A percentile compares a stretch with the other conserved stretches of the same genome.
phyloP scores from a whole-genome alignment of 345 rosid genomes.

The Dipteronia dyeriana region DNA sequence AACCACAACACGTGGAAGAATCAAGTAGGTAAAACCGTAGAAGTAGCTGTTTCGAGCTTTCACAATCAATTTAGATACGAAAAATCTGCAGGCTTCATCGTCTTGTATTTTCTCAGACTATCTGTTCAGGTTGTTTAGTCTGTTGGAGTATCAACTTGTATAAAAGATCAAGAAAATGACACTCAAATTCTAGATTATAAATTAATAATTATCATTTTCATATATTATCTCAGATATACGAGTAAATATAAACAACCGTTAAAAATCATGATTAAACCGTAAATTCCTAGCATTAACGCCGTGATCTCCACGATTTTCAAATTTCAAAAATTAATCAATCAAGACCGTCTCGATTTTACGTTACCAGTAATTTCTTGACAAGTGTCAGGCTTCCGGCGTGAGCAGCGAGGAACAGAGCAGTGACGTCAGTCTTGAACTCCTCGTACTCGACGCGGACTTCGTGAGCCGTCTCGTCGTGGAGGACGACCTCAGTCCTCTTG shows the following conservation, averaged over 20 bases:
- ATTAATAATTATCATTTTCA: not conserved
- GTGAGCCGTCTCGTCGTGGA: constrained; percentile 46
- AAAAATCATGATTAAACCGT: constrained; percentile 7
- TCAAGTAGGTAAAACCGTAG: not conserved
- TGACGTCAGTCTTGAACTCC: constrained; percentile 69
- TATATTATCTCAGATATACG: not conserved
- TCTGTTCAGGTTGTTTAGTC: not conserved
- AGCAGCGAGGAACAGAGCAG: constrained; percentile 63
- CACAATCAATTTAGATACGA: not conserved
- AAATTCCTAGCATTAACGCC: not conserved
- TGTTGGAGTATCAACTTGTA: not conserved
- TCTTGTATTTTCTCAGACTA: not conserved
- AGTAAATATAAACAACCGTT: not conserved
- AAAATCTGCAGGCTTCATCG: constrained; percentile 13
- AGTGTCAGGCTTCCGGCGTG: constrained; percentile 56
- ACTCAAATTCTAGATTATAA: not conserved
- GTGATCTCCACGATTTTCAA: not conserved
- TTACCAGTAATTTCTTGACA: constrained; percentile 61
- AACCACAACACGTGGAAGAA: constrained; percentile 1
- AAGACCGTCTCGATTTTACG: not conserved
- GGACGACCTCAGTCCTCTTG: constrained; percentile 49
- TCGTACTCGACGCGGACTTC: constrained; percentile 52
- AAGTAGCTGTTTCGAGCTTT: not conserved
- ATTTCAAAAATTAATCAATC: not conserved
- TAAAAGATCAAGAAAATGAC: not conserved